A percentile compares a stretch with the other conserved stretches of the same genome.
phyloP scores from a whole-genome alignment of 352 stramenopile species.

The Pythium sukuiense region DNA sequence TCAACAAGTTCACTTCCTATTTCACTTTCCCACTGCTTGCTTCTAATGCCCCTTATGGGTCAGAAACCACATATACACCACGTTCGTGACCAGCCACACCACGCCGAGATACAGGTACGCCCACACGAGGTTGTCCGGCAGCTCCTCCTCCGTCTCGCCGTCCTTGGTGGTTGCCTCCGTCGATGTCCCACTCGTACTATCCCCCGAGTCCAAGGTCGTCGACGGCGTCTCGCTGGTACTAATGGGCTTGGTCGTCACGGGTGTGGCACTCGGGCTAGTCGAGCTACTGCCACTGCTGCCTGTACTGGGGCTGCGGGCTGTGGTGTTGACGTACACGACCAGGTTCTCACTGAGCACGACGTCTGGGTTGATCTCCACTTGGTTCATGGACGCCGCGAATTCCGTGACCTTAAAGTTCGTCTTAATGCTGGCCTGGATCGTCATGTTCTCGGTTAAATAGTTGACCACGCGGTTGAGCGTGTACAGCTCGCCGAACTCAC shows the following conservation, averaged over 20 bases:
- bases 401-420: conserved; percentile 19
- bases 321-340: conserved; percentile 23
- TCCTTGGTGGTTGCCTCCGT: conserved; percentile 5
- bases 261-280: not conserved
- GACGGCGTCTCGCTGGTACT: not conserved
- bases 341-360: conserved; percentile 27
- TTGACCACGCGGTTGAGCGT: conserved; percentile 33
- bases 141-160: not conserved
- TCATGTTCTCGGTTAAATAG: conserved; percentile 33
- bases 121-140: conserved; percentile 22
- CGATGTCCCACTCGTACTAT: not conserved
- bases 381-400: conserved; percentile 19
- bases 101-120: conserved; percentile 28
- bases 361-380: conserved; percentile 23
- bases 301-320: not conserved
- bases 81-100: conserved; percentile 30
- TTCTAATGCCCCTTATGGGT: conserved; percentile 14
- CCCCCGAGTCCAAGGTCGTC: not conserved
- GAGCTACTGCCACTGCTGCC: not conserved
- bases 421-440: conserved; percentile 24
- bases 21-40: not conserved
- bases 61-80: conserved; percentile 30
- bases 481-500: conserved; percentile 33
- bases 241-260: not conserved
- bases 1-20: conserved; percentile 6